These are phyloP conservation scores for Chlorella sp. DNA, from an alignment of 139 green algal genomes.

Conservation along the genomic window DNA sequence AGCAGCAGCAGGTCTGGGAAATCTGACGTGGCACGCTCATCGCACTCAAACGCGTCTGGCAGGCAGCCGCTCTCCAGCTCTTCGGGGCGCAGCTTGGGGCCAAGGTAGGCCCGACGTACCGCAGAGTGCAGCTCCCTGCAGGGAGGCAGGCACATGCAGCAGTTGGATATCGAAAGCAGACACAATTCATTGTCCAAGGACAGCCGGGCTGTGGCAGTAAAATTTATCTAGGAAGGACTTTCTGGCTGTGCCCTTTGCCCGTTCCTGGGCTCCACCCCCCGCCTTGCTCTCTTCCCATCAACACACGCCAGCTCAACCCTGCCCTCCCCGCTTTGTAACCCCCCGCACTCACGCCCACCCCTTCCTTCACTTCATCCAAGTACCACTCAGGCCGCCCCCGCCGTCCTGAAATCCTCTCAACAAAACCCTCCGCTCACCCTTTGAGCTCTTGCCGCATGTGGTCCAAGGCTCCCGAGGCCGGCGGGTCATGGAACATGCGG, in stretches of 20 bases:
- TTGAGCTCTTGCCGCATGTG: constrained; percentile 41
- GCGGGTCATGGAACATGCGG: not conserved
- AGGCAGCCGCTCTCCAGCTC: constrained; percentile 33
- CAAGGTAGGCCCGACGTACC: constrained; percentile 52
- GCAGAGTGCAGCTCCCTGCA: constrained; percentile 44
- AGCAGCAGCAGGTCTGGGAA: constrained; percentile 51
- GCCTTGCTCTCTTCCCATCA: too few relatives aligned
- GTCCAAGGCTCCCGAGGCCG: constrained; percentile 17
- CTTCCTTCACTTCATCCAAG: too few relatives aligned
- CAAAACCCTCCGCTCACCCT: not conserved
- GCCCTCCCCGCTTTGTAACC: too few relatives aligned
- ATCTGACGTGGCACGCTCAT: constrained; percentile 41
- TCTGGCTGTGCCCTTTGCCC: not conserved
- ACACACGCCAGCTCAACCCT: too few relatives aligned
- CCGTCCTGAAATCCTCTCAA: too few relatives aligned
- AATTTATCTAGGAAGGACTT: not conserved
- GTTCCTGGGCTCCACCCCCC: not conserved
- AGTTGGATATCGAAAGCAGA: not conserved
- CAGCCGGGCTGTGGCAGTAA: not conserved
- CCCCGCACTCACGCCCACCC: too few relatives aligned
- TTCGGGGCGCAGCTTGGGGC: constrained; percentile 34
- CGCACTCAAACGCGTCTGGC: constrained; percentile 52
- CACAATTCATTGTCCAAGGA: not conserved
- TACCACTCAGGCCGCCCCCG: too few relatives aligned
- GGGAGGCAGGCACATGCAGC: not conserved